These are phyloP conservation scores for Saxophila tyrrhenica DNA, from an alignment of 495 filamentous ascomycete species.

Conservation along the genomic window DNA sequence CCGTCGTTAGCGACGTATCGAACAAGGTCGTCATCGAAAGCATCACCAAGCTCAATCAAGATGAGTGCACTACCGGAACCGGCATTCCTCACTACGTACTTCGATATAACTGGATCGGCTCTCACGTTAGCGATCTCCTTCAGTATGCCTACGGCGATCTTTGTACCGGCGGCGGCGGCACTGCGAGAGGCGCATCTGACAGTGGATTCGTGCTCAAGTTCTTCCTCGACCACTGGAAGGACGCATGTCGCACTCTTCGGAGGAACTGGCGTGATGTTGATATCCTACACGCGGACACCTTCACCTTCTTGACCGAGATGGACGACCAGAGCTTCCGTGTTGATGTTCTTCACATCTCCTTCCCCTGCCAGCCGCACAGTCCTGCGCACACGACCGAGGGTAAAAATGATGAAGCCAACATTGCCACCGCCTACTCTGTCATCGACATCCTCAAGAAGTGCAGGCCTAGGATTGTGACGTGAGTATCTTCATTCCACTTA, in stretches of 20 bases:
- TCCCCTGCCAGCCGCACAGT: slow-evolving; percentile 76
- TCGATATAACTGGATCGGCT: not conserved
- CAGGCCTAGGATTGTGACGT: slow-evolving; percentile 65
- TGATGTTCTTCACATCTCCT: slow-evolving; percentile 70
- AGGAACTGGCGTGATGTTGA: slow-evolving; percentile 45
- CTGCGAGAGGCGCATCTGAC: slow-evolving; percentile 52
- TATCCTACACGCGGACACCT: slow-evolving; percentile 27
- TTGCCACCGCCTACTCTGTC: slow-evolving; percentile 51
- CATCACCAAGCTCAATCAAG: not conserved
- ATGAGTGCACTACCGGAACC: not conserved
- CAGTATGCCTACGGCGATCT: slow-evolving; percentile 44
- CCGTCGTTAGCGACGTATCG: not conserved
- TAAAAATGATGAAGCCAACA: slow-evolving; percentile 48
- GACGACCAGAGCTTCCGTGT: slow-evolving; percentile 30
- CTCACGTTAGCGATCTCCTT: too few relatives aligned
- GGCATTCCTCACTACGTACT: not conserved
- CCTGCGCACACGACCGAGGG: slow-evolving; percentile 55
- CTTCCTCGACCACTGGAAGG: slow-evolving; percentile 48
- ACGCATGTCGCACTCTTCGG: slow-evolving; percentile 46
- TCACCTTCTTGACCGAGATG: slow-evolving; percentile 33
- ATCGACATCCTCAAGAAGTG: slow-evolving; percentile 44
- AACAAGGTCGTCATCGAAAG: not conserved
- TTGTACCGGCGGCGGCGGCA: slow-evolving; percentile 70
- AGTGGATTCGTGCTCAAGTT: slow-evolving; percentile 51
- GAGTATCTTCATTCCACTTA: not conserved